These are phyloP conservation scores for Hordeum marinum DNA, from an alignment of 176 grass and related monocot genomes.

Conservation along the genomic window DNA sequence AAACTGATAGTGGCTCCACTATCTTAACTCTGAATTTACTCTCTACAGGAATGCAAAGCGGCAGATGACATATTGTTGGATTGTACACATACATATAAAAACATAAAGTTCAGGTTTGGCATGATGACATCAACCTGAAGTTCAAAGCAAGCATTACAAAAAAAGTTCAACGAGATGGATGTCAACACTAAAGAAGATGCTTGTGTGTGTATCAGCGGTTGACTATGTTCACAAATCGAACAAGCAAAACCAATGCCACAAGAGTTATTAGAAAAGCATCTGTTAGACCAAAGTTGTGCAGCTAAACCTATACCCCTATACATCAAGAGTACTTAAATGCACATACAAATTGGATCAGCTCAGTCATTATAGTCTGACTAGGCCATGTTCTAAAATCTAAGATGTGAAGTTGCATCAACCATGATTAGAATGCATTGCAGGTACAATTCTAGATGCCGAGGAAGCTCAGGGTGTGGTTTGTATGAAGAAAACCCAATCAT, in stretches of 20 bases:
- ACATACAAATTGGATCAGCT: background rate
- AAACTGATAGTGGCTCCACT: background rate
- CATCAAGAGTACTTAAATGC: background rate
- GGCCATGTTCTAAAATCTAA: background rate
- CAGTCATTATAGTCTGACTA: background rate
- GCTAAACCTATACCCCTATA: background rate
- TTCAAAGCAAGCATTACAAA: background rate
- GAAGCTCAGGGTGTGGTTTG: background rate
- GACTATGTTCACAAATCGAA: background rate
- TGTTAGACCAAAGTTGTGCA: background rate
- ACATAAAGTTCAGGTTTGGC: background rate
- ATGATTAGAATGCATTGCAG: background rate
- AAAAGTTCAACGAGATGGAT: background rate
- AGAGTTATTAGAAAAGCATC: background rate
- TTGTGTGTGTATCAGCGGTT: background rate
- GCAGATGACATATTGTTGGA: background rate
- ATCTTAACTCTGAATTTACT: conserved; percentile 1
- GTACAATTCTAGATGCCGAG: background rate
- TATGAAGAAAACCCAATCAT: background rate
- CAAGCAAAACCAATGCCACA: conserved; percentile 4
- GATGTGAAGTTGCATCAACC: background rate
- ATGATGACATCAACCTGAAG: conserved; percentile 1
- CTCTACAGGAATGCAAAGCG: background rate
- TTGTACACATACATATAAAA: background rate
- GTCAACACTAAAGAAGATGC: background rate